Percentiles rank a stretch among this genome's conserved stretches.
Evolutionary conservation across 148 eudicot genomes (phyloP).

Genomic region (Polygonum aviculare): DNA sequence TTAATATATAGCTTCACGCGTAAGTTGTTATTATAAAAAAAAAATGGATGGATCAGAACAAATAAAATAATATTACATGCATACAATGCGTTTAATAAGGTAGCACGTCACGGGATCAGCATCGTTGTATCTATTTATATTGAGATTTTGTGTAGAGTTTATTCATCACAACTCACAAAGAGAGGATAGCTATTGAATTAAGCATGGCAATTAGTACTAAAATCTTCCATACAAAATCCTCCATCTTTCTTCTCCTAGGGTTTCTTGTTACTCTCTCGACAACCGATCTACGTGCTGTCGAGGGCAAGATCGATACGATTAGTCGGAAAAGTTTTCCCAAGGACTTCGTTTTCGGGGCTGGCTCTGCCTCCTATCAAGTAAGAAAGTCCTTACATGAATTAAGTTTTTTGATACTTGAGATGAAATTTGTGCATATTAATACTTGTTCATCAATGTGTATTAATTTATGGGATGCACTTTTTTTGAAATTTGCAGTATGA

Average conservation of each 20-base stretch:
- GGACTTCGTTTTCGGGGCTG: slow-evolving; percentile 7
- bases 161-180: background rate
- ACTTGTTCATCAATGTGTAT: too few relatives aligned
- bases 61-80: background rate
- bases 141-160: background rate
- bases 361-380: slow-evolving; percentile 10
- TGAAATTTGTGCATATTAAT: too few relatives aligned
- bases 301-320: background rate
- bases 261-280: background rate
- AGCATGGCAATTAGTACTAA: background rate
- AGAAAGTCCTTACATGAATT: too few relatives aligned
- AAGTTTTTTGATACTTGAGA: too few relatives aligned
- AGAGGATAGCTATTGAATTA: background rate
- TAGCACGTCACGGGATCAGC: background rate
- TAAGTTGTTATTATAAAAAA: too few relatives aligned
- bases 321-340: background rate
- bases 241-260: background rate
- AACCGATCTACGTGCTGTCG: background rate
- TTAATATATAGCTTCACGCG: too few relatives aligned
- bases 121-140: background rate
- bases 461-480: too few relatives aligned
- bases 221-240: background rate
- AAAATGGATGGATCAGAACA: too few relatives aligned
- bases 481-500: background rate
- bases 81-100: background rate